Base-by-base conservation (phyloP, 805 yeast genomes). In the Hanseniaspora jakobsenii region DNA sequence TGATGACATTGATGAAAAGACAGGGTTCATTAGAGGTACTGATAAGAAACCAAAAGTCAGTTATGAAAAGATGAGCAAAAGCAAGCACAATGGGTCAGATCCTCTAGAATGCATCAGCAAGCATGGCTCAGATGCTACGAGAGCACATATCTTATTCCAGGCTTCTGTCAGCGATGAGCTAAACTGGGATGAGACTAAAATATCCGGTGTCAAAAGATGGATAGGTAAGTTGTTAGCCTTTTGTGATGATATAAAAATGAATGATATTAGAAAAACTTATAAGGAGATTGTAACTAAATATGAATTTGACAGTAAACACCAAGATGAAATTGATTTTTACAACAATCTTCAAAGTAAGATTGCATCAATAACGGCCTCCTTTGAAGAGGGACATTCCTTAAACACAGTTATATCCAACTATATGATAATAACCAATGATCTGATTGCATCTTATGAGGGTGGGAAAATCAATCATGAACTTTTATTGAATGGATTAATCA, bases 61-160 rank as follows among this genome's bases (percentile, higher is more conserved):
- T 0, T 85, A 60, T 56, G 97, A 91, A 56, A 91, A 91, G 57
- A 91, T 91, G 98, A 87, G 96, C 2, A 91, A 91, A 61, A 87
- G 96, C 1, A 91, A 91, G 56, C 78, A 77, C 56, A 91, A 91
- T 55, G 98, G 98, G 13, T 94, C 83, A 2, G 94, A 89, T 56
- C 97, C 97, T 1, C 73, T 67, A 1, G 73, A 71, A 48, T 82
- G 89, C 52, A 86, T 91, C 22, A 56, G 55, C 9, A 67, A 64
- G 29, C 83, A 84, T 59, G 97, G 98, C 3, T 85, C 95, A 1
- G 98, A 91, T 65, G 86, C 95, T 1, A 82, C 89, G 0, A 72
- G 97, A 49, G 97, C 97, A 0, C 95, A 89, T 57, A 75, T 91
- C 48, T 61, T 91, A 12, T 91, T 91, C 66, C 94, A 81, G 55